Evolutionary conservation across 352 stramenopile genomes (phyloP).

Genomic region (Phytophthora kernoviae): DNA sequence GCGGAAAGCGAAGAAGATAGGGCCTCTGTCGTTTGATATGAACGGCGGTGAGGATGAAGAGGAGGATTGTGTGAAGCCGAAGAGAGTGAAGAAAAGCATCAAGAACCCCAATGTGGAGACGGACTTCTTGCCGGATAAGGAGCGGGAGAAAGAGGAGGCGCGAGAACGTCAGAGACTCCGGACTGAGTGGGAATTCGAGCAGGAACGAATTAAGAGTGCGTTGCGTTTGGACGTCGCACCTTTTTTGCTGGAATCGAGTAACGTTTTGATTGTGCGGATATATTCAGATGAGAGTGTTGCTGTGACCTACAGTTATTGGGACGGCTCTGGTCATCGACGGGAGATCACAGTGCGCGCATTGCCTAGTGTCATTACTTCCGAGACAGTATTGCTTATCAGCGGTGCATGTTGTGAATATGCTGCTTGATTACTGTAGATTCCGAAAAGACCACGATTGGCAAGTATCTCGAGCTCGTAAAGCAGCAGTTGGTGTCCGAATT

Average conservation of each 20-base stretch:
- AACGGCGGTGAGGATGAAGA: conserved; percentile 69
- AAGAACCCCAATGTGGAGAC: conserved; percentile 96
- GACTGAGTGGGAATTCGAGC: conserved; percentile 91
- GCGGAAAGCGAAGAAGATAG: conserved; percentile 81
- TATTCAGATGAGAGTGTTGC: conserved; percentile 73
- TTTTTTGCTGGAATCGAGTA: not conserved
- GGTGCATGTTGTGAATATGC: not conserved
- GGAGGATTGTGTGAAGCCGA: conserved; percentile 27
- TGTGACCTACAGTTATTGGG: conserved; percentile 99
- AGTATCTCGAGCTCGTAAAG: conserved; percentile 86
- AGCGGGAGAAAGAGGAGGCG: conserved; percentile 87
- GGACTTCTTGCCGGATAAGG: conserved; percentile 94
- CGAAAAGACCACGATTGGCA: conserved; percentile 94
- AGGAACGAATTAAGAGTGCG: conserved; percentile 94
- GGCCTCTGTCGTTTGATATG: conserved; percentile 81
- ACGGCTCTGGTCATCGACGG: conserved; percentile 95
- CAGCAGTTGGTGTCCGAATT: conserved; percentile 94
- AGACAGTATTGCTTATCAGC: not conserved
- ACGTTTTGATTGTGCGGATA: not conserved
- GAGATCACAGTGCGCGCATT: conserved; percentile 75
- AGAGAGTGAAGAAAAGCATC: conserved; percentile 69
- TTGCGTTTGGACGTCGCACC: not conserved
- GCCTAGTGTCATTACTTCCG: not conserved
- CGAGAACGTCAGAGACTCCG: conserved; percentile 83
- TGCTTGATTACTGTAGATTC: conserved; percentile 43